Evolutionary conservation across 352 stramenopile genomes (phyloP).

Genomic region (Pythium plurisporium): DNA sequence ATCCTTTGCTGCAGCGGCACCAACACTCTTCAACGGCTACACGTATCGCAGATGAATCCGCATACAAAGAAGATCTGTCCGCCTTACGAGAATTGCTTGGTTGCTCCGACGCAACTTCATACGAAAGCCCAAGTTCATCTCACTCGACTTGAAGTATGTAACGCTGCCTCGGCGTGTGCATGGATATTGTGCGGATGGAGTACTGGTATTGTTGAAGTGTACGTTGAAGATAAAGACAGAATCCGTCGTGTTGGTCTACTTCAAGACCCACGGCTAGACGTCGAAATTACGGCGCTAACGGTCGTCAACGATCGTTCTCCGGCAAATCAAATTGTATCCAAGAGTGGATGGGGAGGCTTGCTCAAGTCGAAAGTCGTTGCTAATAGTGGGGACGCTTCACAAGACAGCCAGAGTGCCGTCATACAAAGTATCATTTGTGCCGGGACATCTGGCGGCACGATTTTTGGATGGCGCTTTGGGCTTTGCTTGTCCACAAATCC

Average conservation of each 20-base stretch:
- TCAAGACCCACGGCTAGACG: conserved; percentile 39
- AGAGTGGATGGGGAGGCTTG: conserved; percentile 6
- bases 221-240: conserved; percentile 13
- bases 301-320: conserved; percentile 3
- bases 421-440: conserved; percentile 14
- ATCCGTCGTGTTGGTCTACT: conserved; percentile 30
- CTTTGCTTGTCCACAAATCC: too few relatives aligned
- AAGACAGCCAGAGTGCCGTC: too few relatives aligned
- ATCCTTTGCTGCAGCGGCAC: conserved; percentile 21
- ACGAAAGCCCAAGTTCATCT: background rate
- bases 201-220: conserved; percentile 42
- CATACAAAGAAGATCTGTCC: conserved; percentile 9
- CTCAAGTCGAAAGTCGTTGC: background rate
- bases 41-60: conserved; percentile 3
- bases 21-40: background rate
- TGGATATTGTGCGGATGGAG: conserved; percentile 48
- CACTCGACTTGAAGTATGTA: conserved; percentile 3
- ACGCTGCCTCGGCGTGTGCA: conserved; percentile 7
- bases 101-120: background rate
- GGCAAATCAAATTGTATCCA: background rate
- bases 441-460: conserved; percentile 10
- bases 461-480: conserved; percentile 15
- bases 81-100: background rate
- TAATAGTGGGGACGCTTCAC: background rate
- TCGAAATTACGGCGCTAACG: conserved; percentile 30